Evolutionary conservation across 805 yeast genomes (phyloP).

Genomic region (Starmerella asiatica): DNA sequence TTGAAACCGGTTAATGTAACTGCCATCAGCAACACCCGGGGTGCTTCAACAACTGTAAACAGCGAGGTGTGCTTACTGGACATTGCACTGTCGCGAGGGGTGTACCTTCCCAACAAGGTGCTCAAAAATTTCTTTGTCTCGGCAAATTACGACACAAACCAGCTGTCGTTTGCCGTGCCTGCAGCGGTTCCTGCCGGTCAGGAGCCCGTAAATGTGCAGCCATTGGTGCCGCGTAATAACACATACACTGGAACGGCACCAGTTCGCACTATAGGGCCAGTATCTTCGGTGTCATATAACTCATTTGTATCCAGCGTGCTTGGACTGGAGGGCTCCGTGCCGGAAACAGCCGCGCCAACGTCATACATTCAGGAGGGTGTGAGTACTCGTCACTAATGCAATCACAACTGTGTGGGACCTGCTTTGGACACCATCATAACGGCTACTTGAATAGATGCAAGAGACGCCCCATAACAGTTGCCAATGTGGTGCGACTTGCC

Average conservation of each 20-base stretch:
- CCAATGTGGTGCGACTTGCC: no score
- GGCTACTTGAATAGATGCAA: no score
- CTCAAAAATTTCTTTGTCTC: slow-evolving; percentile 8
- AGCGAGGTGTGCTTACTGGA: slow-evolving; percentile 7
- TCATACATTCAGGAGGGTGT: neutral
- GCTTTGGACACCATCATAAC: no score
- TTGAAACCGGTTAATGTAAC: neutral
- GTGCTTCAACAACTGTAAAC: slow-evolving; percentile 1
- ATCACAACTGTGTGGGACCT: no score
- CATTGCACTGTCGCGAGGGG: slow-evolving; percentile 4
- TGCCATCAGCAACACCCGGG: neutral
- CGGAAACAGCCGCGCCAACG: neutral
- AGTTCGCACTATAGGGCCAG: neutral
- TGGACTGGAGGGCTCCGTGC: neutral
- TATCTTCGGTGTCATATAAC: neutral
- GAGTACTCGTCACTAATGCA: no score
- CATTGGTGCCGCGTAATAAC: neutral
- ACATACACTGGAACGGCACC: neutral
- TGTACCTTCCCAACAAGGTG: slow-evolving; percentile 9
- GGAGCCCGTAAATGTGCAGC: neutral
- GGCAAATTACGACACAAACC: slow-evolving; percentile 9
- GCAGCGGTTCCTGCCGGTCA: neutral
- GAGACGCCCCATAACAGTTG: no score
- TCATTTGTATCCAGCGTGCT: neutral
- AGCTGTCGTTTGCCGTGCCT: slow-evolving; percentile 9